Evolutionary conservation across 768 basidiomycete species (phyloP).

Genomic region (Lactifluus rugatus): DNA sequence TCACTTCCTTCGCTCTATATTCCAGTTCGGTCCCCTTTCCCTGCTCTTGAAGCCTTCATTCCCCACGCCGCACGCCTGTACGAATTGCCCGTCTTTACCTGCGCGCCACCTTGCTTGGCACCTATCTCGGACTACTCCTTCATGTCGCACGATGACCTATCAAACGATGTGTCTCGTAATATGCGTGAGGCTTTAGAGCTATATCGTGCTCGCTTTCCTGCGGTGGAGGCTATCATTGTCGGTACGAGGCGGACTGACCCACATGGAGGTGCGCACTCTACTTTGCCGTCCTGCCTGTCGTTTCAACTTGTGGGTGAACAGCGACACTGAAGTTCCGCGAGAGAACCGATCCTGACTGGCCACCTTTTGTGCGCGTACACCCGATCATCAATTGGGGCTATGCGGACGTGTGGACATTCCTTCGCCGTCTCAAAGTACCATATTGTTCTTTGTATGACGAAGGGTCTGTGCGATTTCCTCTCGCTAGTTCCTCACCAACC

Average conservation of each 20-base stretch:
- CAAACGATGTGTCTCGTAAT: constrained; percentile 45
- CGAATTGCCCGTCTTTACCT: constrained; percentile 62
- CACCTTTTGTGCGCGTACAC: constrained; percentile 79
- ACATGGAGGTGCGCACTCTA: constrained; percentile 73
- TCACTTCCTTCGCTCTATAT: constrained; percentile 70
- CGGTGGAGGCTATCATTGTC: constrained; percentile 74
- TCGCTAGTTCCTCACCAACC: neutral
- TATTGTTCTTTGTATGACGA: constrained; percentile 88
- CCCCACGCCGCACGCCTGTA: constrained; percentile 50
- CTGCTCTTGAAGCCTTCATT: constrained; percentile 77
- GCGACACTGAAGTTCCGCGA: constrained; percentile 63
- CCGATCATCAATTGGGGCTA: constrained; percentile 97
- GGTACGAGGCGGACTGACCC: constrained; percentile 88
- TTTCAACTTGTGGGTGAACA: constrained; percentile 24
- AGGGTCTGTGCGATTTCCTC: constrained; percentile 42
- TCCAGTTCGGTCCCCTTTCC: constrained; percentile 82
- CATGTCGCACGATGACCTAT: constrained; percentile 23
- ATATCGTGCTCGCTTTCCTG: constrained; percentile 59
- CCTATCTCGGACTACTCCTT: constrained; percentile 41
- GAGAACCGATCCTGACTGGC: constrained; percentile 87
- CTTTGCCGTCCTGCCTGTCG: neutral
- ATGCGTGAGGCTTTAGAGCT: constrained; percentile 72
- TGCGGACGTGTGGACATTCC: constrained; percentile 79
- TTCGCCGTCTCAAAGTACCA: constrained; percentile 62
- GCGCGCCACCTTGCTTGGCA: constrained; percentile 27